Conservation (phyloP, 2,329 filamentous ascomycete species). For the Rhexocercosporidium sp. region DNA sequence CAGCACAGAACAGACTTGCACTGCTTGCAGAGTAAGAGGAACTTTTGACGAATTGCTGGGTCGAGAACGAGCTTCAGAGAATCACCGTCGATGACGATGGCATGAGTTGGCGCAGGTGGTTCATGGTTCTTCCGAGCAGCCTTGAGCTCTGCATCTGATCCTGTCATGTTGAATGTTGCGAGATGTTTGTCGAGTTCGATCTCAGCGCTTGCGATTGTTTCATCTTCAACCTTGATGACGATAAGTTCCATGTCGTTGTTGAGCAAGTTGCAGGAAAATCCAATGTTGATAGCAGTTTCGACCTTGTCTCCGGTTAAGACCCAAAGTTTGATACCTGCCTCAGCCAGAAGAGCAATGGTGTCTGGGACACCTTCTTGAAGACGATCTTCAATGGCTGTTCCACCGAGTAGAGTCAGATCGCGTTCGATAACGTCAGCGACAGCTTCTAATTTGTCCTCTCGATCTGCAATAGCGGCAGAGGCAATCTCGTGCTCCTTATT, state of each 20-base stretch:
- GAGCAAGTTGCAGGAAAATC: conserved; percentile 96
- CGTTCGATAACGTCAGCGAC: conserved; percentile 91
- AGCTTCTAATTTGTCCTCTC: conserved; percentile 91
- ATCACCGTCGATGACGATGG: conserved; percentile 93
- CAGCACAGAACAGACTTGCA: conserved; percentile 97
- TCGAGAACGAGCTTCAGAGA: conserved; percentile 87
- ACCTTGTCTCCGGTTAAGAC: conserved; percentile 98
- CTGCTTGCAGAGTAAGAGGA: conserved; percentile 93
- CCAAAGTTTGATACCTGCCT: conserved; percentile 98
- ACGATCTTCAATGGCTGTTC: conserved; percentile 96
- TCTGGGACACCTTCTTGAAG: conserved; percentile 97
- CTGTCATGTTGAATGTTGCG: conserved; percentile 75
- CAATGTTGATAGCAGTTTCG: conserved; percentile 99
- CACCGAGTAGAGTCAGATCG: conserved; percentile 84
- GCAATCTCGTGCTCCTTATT: conserved; percentile 86
- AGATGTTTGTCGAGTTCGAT: conserved; percentile 78
- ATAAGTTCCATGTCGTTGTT: conserved; percentile 98
- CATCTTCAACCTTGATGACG: conserved; percentile 83
- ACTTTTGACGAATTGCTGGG: conserved; percentile 85
- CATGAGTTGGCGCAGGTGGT: conserved; percentile 85
- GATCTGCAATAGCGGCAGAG: conserved; percentile 79
- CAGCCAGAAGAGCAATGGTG: conserved; percentile 86
- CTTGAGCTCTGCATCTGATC: conserved; percentile 83
- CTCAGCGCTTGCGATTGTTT: conserved; percentile 66
- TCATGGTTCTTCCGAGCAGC: conserved; percentile 83